Base-by-base conservation (phyloP, 2,329 filamentous ascomycete genomes). In the Xylariales sp. region DNA sequence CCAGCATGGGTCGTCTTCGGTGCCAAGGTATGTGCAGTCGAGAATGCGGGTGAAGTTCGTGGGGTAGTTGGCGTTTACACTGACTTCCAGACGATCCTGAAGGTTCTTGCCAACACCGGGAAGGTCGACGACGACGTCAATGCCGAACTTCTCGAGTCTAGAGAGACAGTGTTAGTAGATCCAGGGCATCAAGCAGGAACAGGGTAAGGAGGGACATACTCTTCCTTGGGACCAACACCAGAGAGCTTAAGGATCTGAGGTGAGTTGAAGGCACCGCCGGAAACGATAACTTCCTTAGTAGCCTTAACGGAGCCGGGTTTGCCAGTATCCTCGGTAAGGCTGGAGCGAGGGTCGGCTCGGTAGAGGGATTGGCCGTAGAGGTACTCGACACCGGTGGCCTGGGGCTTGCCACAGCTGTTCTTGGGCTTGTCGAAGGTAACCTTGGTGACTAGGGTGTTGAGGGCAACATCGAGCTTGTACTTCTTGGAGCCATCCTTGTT, bases 31-130 rank as follows among this genome's bases (percentile, higher is more conserved):
- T 0, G 78, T 80, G 71, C 80, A 81, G 54, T 75, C 77, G 28
- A 77, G 68, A 32, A 80, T 76, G 16, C 78, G 70, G n/a, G 73
- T 73, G 73, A 82, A 83, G 64, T 80, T 76, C n/a, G 75, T 79
- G 5, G 77, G 79, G 3, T 75, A 64, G 32, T 84, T 79, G 45
- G 80, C 84, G 46, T 83, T 76, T n/a, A 85, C 77, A 9, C 78
- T 76, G 61, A 85, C 81, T 74, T 78, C 85, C 75, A 85, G 84
- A 50, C 84, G 84, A 73, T 90, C 86, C 75, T 87, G 82, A 9
- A 90, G 79, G 77, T 89, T 89, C n/a, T 79, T 83, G 49, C 87
- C 87, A 8, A 90, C 86, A 58, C 86, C 87, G 0, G 86, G 86
- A 0, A 86, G 80, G 72, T 89, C 82, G 1, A 78, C 75, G 45